Base-by-base conservation (phyloP, 148 eudicot species). In the Vaccinium corymbosum region DNA sequence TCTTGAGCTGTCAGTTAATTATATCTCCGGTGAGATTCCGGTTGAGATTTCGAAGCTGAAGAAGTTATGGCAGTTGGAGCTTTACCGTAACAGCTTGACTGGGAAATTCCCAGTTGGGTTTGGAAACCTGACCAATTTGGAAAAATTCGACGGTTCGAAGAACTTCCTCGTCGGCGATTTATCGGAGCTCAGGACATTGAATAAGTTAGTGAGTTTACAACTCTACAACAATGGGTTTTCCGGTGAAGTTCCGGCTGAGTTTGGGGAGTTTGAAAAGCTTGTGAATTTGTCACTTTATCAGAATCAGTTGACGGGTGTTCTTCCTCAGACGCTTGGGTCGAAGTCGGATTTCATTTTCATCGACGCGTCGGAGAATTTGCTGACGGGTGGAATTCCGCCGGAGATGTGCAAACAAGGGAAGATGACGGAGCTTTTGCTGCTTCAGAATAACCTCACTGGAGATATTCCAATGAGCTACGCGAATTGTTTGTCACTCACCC, bases 311-410 rank as follows among this genome's bases (percentile, higher is more conserved):
- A 89, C 94, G 10, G 99, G 99, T n/a, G 17, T 82, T 70, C 91
- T 96, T n/a, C 99, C 99, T 2, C 80, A 52, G 79, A 89, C 80
- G 38, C 90, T 96, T 2, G 99, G 99, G 6, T 96, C 99, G 0
- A 93, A 91, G 94, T 86, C 98, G 0, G 90, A 94, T 4, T 94
- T 96, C 55, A 15, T 89, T 70, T 94, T 88, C 90, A 96, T 96
- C 20, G 99, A 96, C 49, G 93, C 89, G 29, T 92, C 99, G 20
- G 91, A 93, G 83, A 96, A 96, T 89, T 88, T 70, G 10, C 74
- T 96, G 25, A 80, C 97, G 0, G 98, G 99, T 29, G 85, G 89
- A 1, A 96, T 96, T 4, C 99, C 99, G 35, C 92, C 97, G 50
- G 92, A 92, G 70, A 94, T 96, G 98, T 96, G 99, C 73, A 93